Evolutionary conservation across 2,329 filamentous ascomycete species (phyloP).

Genomic region (Stagonosporopsis chrysanthemi): DNA sequence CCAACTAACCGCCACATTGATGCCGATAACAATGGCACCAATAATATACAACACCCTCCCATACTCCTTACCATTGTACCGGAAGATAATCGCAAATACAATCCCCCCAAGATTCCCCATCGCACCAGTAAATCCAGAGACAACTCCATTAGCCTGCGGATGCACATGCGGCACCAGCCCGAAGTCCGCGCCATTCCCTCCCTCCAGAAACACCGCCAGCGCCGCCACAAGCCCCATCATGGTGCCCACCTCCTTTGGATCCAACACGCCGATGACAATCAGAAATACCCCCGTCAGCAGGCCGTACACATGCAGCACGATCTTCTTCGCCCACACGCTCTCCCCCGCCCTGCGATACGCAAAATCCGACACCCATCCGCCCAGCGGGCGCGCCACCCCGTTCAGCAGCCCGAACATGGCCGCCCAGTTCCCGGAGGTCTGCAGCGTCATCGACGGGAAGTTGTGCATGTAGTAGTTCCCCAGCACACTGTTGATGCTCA

Average conservation of each 20-base stretch:
- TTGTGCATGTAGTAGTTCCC: conserved; percentile 64
- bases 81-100: conserved; percentile 80
- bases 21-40: conserved; percentile 72
- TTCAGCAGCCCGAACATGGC: conserved; percentile 78
- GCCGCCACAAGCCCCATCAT: conserved; percentile 79
- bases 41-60: conserved; percentile 79
- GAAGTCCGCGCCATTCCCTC: conserved; percentile 84
- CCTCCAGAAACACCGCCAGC: conserved; percentile 81
- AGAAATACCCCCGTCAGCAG: conserved; percentile 66
- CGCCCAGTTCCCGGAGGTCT: conserved; percentile 65
- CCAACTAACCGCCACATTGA: conserved; percentile 72
- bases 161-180: conserved; percentile 84
- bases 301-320: conserved; percentile 62
- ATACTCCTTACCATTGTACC: conserved; percentile 73
- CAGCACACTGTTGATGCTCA: conserved; percentile 65
- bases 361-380: conserved; percentile 65
- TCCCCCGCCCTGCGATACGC: conserved; percentile 56
- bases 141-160: conserved; percentile 77
- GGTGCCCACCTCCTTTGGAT: conserved; percentile 66
- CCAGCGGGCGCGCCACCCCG: conserved; percentile 68
- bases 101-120: conserved; percentile 86
- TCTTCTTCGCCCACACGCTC: conserved; percentile 69
- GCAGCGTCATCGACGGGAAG: conserved; percentile 61
- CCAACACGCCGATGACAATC: conserved; percentile 64
- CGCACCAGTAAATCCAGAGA: conserved; percentile 79